Conservation (phyloP, 768 basidiomycete genomes). For the Floccularia luteovirens region DNA sequence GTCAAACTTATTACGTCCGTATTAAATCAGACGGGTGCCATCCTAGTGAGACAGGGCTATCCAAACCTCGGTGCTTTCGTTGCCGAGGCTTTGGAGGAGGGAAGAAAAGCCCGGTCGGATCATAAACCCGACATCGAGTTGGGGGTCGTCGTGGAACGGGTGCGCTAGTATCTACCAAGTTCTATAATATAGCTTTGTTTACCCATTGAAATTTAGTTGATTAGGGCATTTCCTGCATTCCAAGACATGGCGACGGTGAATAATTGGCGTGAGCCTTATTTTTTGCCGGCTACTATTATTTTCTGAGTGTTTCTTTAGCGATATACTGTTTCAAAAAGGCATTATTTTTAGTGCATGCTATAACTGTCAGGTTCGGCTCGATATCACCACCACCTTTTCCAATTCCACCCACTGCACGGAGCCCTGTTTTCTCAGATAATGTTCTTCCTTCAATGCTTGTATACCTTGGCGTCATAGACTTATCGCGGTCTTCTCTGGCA, state of each 20-base stretch:
- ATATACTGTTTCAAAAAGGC: slow-evolving; percentile 90
- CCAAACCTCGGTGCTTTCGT: slow-evolving; percentile 71
- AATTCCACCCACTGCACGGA: slow-evolving; percentile 46
- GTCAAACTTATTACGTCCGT: slow-evolving; percentile 58
- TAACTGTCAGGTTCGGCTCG: slow-evolving; percentile 59
- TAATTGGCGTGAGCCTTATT: slow-evolving; percentile 42
- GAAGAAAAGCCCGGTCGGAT: slow-evolving; percentile 21
- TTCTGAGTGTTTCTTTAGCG: slow-evolving; percentile 27
- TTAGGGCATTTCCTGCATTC: slow-evolving; percentile 74
- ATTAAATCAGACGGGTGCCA: slow-evolving; percentile 66
- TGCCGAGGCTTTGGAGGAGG: slow-evolving; percentile 55
- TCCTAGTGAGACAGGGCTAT: slow-evolving; percentile 54
- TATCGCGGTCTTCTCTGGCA: slow-evolving; percentile 40
- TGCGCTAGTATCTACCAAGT: slow-evolving; percentile 19
- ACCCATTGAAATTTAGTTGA: slow-evolving; percentile 45
- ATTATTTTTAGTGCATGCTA: slow-evolving; percentile 69
- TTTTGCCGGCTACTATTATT: neutral
- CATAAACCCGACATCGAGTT: slow-evolving; percentile 26
- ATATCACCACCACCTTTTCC: slow-evolving; percentile 48
- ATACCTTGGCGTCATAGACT: slow-evolving; percentile 67
- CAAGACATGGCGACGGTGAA: slow-evolving; percentile 67
- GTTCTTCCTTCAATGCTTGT: slow-evolving; percentile 79
- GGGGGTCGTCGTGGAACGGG: slow-evolving; percentile 60
- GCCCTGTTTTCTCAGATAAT: slow-evolving; percentile 76
- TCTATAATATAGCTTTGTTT: slow-evolving; percentile 5